phyloP scores from a whole-genome alignment of 1,284 basidiomycete species.

The Porodaedalea pini region DNA sequence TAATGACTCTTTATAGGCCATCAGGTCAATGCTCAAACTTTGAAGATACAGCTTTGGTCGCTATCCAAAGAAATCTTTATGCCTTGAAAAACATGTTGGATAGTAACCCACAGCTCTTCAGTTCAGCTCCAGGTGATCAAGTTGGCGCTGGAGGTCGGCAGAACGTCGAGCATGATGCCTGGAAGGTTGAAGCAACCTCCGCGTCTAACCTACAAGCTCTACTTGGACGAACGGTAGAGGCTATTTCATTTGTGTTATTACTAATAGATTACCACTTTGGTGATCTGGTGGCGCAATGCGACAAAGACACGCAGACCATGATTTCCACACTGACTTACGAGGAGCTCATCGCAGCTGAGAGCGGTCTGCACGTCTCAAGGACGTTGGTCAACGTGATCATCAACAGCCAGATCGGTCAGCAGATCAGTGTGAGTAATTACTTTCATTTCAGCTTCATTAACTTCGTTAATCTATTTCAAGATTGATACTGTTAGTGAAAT shows the following conservation, averaged over 20 bases:
- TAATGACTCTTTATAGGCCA: constrained; percentile 9
- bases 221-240: constrained; percentile 82
- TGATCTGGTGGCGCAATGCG: constrained; percentile 82
- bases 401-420: constrained; percentile 95
- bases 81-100: constrained; percentile 74
- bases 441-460: background rate
- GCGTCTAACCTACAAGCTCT: constrained; percentile 71
- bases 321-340: constrained; percentile 76
- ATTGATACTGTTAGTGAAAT: constrained; percentile 96
- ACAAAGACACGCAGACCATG: constrained; percentile 62
- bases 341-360: constrained; percentile 78
- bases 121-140: constrained; percentile 67
- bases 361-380: constrained; percentile 80
- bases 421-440: constrained; percentile 72
- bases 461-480: constrained; percentile 36
- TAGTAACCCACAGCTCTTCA: constrained; percentile 76
- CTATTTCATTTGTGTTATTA: constrained; percentile 89
- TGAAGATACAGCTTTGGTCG: constrained; percentile 58
- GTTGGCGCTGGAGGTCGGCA: constrained; percentile 49
- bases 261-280: constrained; percentile 88
- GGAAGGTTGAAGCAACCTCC: constrained; percentile 85
- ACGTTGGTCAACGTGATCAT: constrained; percentile 94
- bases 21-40: constrained; percentile 50
- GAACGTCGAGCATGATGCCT: constrained; percentile 72
- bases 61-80: constrained; percentile 76